Evolutionary conservation across 2,329 filamentous ascomycete genomes (phyloP).

Genomic region (Uncinocarpus reesii): DNA sequence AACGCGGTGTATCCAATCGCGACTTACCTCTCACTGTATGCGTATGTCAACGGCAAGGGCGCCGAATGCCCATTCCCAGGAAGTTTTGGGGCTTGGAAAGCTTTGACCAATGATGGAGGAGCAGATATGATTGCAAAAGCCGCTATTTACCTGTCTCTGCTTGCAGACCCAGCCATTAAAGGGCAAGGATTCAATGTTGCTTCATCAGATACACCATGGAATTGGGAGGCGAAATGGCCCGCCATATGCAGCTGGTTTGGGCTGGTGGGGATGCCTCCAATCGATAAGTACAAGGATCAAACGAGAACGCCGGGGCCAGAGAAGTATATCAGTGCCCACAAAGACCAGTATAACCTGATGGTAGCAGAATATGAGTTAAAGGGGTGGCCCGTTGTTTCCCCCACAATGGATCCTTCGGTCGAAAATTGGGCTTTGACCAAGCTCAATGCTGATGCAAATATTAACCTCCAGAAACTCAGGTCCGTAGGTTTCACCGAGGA

Average conservation of each 20-base stretch:
- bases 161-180: not conserved
- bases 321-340: constrained; percentile 11
- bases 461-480: constrained; percentile 12
- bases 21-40: constrained; percentile 15
- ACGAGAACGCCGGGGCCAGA: constrained; percentile 10
- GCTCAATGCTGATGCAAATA: constrained; percentile 10
- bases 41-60: constrained; percentile 11
- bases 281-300: constrained; percentile 8
- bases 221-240: constrained; percentile 15
- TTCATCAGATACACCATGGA: constrained; percentile 9
- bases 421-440: constrained; percentile 14
- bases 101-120: constrained; percentile 9
- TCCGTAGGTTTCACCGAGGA: constrained; percentile 11
- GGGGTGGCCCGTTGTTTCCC: constrained; percentile 10
- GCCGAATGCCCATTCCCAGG: constrained; percentile 13
- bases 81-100: constrained; percentile 12
- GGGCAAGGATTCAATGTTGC: constrained; percentile 16
- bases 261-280: constrained; percentile 8
- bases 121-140: constrained; percentile 16
- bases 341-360: constrained; percentile 11
- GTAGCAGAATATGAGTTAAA: constrained; percentile 12
- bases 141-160: constrained; percentile 12
- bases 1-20: constrained; percentile 13
- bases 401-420: constrained; percentile 13
- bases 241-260: constrained; percentile 14